phyloP scores from a whole-genome alignment of 1,284 basidiomycete genomes.

The Marasmius oreades region DNA sequence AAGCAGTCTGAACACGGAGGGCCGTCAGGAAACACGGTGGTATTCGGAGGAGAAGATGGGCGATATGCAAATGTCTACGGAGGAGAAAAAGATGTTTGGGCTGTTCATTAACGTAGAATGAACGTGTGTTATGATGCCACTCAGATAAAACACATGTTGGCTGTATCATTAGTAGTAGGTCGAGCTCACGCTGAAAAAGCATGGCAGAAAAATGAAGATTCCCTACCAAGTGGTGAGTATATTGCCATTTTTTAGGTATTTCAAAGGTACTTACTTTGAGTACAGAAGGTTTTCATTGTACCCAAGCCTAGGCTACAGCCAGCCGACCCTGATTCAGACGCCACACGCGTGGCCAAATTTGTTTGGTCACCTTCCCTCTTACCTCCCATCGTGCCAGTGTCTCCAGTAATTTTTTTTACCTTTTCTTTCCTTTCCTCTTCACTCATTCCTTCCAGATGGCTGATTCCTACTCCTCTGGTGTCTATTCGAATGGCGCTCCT shows the following conservation, averaged over 20 bases:
- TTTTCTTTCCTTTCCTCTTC: slow-evolving; percentile 23
- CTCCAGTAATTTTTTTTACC: slow-evolving; percentile 41
- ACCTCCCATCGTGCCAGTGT: slow-evolving; percentile 42
- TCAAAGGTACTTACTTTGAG: neutral
- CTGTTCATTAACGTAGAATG: neutral
- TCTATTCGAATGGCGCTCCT: slow-evolving; percentile 54
- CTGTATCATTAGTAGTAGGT: too few species aligned
- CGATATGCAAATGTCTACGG: neutral
- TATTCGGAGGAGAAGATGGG: neutral
- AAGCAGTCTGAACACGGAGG: neutral
- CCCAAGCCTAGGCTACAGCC: slow-evolving; percentile 3
- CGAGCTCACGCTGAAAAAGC: slow-evolving; percentile 7
- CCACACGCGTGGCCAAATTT: slow-evolving; percentile 5
- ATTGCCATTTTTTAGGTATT: neutral
- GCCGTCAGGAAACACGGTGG: neutral
- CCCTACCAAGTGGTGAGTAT: slow-evolving; percentile 5
- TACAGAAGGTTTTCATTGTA: slow-evolving; percentile 2
- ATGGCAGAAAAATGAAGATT: slow-evolving; percentile 5
- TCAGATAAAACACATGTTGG: too few species aligned
- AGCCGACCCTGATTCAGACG: neutral
- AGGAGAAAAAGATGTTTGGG: neutral
- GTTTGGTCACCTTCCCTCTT: slow-evolving; percentile 21
- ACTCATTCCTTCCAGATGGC: slow-evolving; percentile 50
- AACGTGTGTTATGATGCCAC: neutral
- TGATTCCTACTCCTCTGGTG: slow-evolving; percentile 67